Conservation (phyloP, 1,139 yeast species). For the Wickerhamomyces sp. region DNA sequence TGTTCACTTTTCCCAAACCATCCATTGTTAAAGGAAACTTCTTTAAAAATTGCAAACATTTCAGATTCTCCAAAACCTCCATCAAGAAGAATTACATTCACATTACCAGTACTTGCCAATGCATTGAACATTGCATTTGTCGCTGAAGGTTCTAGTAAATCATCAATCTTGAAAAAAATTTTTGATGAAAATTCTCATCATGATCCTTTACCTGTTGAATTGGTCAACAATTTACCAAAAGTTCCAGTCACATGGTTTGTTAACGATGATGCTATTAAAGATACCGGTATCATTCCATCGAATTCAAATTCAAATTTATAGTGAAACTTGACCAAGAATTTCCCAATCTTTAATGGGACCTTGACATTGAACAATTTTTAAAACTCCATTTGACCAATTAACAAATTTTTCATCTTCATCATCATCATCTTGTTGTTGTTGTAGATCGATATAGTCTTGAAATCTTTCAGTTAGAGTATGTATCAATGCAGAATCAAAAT, state of each 20-base stretch:
- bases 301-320: slow-evolving; percentile 11
- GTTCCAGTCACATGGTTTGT: slow-evolving; percentile 73
- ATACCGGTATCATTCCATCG: slow-evolving; percentile 47
- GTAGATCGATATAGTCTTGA: slow-evolving; percentile 58
- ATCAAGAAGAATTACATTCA: slow-evolving; percentile 80
- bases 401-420: slow-evolving; percentile 35
- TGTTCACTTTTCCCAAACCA: slow-evolving; percentile 81
- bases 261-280: slow-evolving; percentile 65
- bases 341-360: slow-evolving; percentile 75
- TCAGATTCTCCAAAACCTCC: slow-evolving; percentile 95
- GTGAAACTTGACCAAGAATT: slow-evolving; percentile 28
- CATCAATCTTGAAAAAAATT: slow-evolving; percentile 64
- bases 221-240: slow-evolving; percentile 54
- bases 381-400: slow-evolving; percentile 63
- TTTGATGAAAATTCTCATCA: slow-evolving; percentile 50
- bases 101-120: slow-evolving; percentile 87
- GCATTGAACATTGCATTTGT: slow-evolving; percentile 68
- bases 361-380: slow-evolving; percentile 67
- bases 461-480: slow-evolving; percentile 66
- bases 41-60: slow-evolving; percentile 88
- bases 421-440: slow-evolving; percentile 31
- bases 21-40: slow-evolving; percentile 72
- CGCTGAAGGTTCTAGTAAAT: slow-evolving; percentile 86
- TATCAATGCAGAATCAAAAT: slow-evolving; percentile 66
- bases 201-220: slow-evolving; percentile 67